These are phyloP conservation scores for Globisporangium cylindrosporum DNA, from an alignment of 352 stramenopile species.

Conservation along the genomic window DNA sequence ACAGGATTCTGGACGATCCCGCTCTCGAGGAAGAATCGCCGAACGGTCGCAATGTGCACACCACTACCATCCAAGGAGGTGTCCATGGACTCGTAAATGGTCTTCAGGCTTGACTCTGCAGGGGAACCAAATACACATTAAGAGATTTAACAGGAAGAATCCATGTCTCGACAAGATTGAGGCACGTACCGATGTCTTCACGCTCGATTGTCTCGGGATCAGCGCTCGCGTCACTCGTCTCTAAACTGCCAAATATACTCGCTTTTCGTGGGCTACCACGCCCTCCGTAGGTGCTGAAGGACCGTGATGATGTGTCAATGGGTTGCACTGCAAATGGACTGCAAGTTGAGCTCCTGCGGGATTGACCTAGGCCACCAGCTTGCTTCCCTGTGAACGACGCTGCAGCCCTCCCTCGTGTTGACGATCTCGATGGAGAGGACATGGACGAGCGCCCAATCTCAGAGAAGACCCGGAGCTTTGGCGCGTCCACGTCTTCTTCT, in stretches of 20 bases:
- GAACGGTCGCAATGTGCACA: constrained; percentile 64
- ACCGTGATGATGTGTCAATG: constrained; percentile 16
- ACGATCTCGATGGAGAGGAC: background rate
- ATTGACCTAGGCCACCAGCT: constrained; percentile 11
- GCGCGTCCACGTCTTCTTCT: constrained; percentile 66
- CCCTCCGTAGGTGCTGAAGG: constrained; percentile 20
- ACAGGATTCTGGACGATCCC: constrained; percentile 56
- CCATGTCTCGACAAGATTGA: too few species aligned
- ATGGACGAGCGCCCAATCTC: constrained; percentile 19
- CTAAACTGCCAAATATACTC: constrained; percentile 1
- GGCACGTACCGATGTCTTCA: constrained; percentile 24
- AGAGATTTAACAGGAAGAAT: too few species aligned
- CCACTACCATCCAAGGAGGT: constrained; percentile 41
- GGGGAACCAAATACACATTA: too few species aligned
- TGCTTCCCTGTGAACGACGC: background rate
- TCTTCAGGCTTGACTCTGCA: constrained; percentile 32
- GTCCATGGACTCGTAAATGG: constrained; percentile 50
- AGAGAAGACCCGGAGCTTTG: constrained; percentile 42
- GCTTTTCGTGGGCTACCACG: constrained; percentile 11
- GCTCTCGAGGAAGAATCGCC: constrained; percentile 63
- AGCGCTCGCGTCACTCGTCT: constrained; percentile 8
- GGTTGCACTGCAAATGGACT: constrained; percentile 12
- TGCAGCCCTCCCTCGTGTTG: background rate
- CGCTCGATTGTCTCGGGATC: constrained; percentile 18
- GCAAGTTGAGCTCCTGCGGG: constrained; percentile 19